These are phyloP conservation scores for Phytopythium vexans DNA, from an alignment of 352 stramenopile genomes.

Conservation along the genomic window DNA sequence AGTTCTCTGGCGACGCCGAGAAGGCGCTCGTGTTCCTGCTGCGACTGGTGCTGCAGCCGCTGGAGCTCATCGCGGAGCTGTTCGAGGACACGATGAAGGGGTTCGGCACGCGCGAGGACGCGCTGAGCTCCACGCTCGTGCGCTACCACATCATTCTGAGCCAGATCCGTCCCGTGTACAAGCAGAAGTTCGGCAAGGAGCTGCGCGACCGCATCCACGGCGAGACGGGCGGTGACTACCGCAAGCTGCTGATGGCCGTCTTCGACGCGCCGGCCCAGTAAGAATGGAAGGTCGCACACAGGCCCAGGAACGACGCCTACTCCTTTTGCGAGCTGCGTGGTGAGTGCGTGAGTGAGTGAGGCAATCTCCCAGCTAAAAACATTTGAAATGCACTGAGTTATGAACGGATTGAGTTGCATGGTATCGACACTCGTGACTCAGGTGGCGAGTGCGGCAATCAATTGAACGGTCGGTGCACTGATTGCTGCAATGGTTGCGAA, in stretches of 20 bases:
- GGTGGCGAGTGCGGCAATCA: background rate
- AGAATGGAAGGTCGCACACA: background rate
- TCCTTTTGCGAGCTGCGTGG: too few relatives aligned
- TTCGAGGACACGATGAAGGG: constrained; percentile 79
- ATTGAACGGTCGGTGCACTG: background rate
- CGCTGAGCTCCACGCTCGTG: constrained; percentile 51
- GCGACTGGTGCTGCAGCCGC: constrained; percentile 56
- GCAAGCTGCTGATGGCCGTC: constrained; percentile 59
- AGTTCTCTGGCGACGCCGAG: constrained; percentile 56
- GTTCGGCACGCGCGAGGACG: constrained; percentile 70
- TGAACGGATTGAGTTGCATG: too few relatives aligned
- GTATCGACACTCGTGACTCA: constrained; percentile 1
- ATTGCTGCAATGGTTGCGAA: too few relatives aligned
- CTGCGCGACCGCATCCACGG: constrained; percentile 79
- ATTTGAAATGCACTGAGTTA: too few relatives aligned
- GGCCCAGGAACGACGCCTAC: too few relatives aligned
- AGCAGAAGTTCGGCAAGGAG: constrained; percentile 74
- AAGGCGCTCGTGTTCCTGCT: constrained; percentile 56
- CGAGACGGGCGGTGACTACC: constrained; percentile 75
- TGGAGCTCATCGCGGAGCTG: constrained; percentile 54
- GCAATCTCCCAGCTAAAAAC: too few relatives aligned
- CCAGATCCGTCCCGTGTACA: constrained; percentile 74
- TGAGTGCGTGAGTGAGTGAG: too few relatives aligned
- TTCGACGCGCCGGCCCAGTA: constrained; percentile 35
- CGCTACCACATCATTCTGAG: constrained; percentile 76